Evolutionary conservation across 2,329 filamentous ascomycete species (phyloP).

Genomic region (Dactylonectria estremocensis): DNA sequence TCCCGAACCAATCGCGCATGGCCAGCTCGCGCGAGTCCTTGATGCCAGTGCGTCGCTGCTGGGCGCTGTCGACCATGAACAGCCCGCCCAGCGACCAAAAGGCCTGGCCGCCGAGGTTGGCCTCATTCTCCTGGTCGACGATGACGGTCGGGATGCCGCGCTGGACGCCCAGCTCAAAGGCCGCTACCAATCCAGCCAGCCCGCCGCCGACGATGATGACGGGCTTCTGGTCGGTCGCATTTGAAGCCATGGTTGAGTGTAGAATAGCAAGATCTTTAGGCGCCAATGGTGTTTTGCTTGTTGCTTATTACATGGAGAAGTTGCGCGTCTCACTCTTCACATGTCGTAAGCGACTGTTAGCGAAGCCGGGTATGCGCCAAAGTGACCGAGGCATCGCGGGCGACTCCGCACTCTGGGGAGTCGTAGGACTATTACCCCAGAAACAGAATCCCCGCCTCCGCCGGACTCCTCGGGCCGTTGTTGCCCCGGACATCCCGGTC

Average conservation of each 20-base stretch:
- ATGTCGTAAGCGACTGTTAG: too few species aligned
- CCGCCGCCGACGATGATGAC: slow-evolving; percentile 72
- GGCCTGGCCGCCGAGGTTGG: slow-evolving; percentile 73
- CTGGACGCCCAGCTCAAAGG: slow-evolving; percentile 67
- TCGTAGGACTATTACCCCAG: too few species aligned
- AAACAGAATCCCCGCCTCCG: too few species aligned
- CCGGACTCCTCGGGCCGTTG: too few species aligned
- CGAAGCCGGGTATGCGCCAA: too few species aligned
- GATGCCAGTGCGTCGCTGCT: slow-evolving; percentile 72
- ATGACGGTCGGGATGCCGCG: slow-evolving; percentile 66
- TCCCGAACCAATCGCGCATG: slow-evolving; percentile 71
- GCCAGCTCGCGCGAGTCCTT: slow-evolving; percentile 71
- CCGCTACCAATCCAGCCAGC: slow-evolving; percentile 72
- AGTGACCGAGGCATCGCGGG: too few species aligned
- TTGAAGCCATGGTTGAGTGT: slow-evolving; percentile 20
- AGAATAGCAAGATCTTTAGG: background rate
- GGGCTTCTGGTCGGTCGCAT: slow-evolving; percentile 45
- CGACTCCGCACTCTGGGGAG: too few species aligned
- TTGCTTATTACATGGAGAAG: too few species aligned
- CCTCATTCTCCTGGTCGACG: slow-evolving; percentile 71
- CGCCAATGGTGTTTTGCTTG: too few species aligned
- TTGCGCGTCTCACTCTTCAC: too few species aligned
- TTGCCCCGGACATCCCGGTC: too few species aligned
- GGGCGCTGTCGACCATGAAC: slow-evolving; percentile 71
- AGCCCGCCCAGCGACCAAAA: slow-evolving; percentile 76